Evolutionary conservation across 2,329 filamentous ascomycete genomes (phyloP).

Genomic region (Epichloe typhina): DNA sequence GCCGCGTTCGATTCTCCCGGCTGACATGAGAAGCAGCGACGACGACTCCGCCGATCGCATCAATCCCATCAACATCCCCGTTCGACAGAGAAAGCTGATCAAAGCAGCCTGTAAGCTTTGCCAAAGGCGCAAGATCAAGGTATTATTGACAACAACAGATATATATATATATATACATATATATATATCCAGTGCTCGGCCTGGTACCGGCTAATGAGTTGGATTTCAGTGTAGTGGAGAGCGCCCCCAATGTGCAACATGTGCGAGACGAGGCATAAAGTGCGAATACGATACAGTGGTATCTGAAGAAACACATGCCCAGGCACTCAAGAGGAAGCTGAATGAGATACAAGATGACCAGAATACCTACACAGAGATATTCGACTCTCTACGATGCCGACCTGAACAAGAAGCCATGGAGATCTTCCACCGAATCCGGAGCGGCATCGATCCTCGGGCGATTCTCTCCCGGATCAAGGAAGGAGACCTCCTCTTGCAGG

Average conservation of each 20-base stretch:
- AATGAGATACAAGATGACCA: conserved; percentile 1
- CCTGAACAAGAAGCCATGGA: conserved; percentile 19
- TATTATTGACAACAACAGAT: too few species aligned
- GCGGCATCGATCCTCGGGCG: conserved; percentile 16
- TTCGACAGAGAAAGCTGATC: too few species aligned
- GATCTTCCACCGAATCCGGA: conserved; percentile 22
- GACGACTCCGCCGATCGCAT: too few species aligned
- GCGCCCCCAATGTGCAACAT: conserved; percentile 13
- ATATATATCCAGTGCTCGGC: too few species aligned
- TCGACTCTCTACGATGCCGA: conserved; percentile 8
- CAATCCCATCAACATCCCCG: too few species aligned
- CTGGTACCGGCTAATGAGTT: too few species aligned
- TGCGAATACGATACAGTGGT: conserved; percentile 10
- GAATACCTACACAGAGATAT: conserved; percentile 8
- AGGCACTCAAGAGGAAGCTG: conserved; percentile 9
- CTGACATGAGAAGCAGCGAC: too few species aligned
- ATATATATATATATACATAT: too few species aligned
- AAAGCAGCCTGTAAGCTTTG: too few species aligned
- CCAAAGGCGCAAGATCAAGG: too few species aligned
- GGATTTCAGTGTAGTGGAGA: conserved; percentile 14
- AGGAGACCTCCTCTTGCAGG: conserved; percentile 25
- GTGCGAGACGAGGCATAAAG: conserved; percentile 2
- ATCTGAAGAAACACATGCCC: conserved; percentile 10
- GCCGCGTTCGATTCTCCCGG: too few species aligned
- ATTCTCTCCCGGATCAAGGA: conserved; percentile 22